A percentile compares a stretch with the other conserved stretches of the same genome.
Evolutionary conservation across 306 rosid species (phyloP).

Genomic region (Lathyrus aphaca): DNA sequence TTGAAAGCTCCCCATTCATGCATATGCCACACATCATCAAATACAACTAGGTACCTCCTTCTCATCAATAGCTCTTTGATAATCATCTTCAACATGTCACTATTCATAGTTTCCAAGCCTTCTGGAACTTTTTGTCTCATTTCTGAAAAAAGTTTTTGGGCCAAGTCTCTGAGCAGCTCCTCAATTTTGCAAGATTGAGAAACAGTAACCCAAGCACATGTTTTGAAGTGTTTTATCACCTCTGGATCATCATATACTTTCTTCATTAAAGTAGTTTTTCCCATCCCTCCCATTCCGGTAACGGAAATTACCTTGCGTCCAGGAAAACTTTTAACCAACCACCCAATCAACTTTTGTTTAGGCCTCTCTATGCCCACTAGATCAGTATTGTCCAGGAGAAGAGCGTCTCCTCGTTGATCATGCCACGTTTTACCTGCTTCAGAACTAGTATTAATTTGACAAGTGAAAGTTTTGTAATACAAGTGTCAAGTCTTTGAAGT

Average conservation of each 20-base stretch:
- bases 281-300: slow-evolving; percentile 71
- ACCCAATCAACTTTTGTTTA: slow-evolving; percentile 41
- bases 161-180: slow-evolving; percentile 53
- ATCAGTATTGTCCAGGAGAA: slow-evolving; percentile 60
- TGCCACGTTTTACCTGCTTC: slow-evolving; percentile 50
- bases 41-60: slow-evolving; percentile 58
- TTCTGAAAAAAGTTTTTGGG: slow-evolving; percentile 43
- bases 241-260: slow-evolving; percentile 56
- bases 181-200: slow-evolving; percentile 47
- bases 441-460: slow-evolving; percentile 4
- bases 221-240: slow-evolving; percentile 53
- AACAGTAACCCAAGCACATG: slow-evolving; percentile 60
- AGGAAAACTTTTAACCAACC: slow-evolving; percentile 35
- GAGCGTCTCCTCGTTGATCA: slow-evolving; percentile 54
- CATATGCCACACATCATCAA: slow-evolving; percentile 57
- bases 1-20: slow-evolving; percentile 60
- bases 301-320: slow-evolving; percentile 47
- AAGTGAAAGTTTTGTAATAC: slow-evolving; percentile 5
- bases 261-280: slow-evolving; percentile 62
- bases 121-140: slow-evolving; percentile 46
- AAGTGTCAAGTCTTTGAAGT: slow-evolving; percentile 20
- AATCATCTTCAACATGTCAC: slow-evolving; percentile 38
- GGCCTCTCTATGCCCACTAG: slow-evolving; percentile 55
- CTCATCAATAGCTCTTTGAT: slow-evolving; percentile 48
- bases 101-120: slow-evolving; percentile 47